These are phyloP conservation scores for Mortierella sp. DNA, from an alignment of 371 early-diverging fungal species.

Conservation along the genomic window DNA sequence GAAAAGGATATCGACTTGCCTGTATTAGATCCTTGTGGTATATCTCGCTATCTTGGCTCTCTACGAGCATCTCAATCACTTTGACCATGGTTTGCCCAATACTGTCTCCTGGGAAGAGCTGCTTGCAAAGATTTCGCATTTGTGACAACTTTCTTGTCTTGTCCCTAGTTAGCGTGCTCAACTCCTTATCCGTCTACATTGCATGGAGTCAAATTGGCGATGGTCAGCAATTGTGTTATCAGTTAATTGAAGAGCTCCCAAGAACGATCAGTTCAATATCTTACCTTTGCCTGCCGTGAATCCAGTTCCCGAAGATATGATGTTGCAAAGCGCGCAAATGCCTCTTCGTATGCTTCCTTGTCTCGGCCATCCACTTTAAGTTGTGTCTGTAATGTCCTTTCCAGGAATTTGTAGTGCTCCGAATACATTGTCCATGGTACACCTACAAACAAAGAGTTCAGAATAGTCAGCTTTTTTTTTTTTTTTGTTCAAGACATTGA, in stretches of 20 bases:
- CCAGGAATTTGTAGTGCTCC: slow-evolving; percentile 26
- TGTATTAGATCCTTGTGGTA: slow-evolving; percentile 37
- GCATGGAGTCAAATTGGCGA: neutral
- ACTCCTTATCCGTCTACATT: slow-evolving; percentile 38
- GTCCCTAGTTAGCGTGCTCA: slow-evolving; percentile 20
- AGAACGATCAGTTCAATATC: neutral
- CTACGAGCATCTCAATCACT: slow-evolving; percentile 36
- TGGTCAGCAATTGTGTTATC: neutral
- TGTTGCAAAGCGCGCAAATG: slow-evolving; percentile 19
- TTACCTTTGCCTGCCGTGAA: slow-evolving; percentile 27
- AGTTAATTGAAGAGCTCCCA: no score
- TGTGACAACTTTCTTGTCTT: slow-evolving; percentile 39
- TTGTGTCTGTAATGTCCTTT: slow-evolving; percentile 8
- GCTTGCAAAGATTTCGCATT: slow-evolving; percentile 45
- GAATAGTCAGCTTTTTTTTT: neutral
- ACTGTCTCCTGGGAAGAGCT: slow-evolving; percentile 43
- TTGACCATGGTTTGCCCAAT: slow-evolving; percentile 46
- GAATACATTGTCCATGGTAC: slow-evolving; percentile 35
- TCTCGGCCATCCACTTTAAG: slow-evolving; percentile 24
- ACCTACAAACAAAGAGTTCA: neutral
- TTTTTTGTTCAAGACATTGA: neutral
- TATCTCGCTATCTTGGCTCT: slow-evolving; percentile 26
- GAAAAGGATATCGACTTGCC: slow-evolving; percentile 13
- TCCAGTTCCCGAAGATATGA: slow-evolving; percentile 36
- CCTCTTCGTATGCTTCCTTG: slow-evolving; percentile 22